Conservation (phyloP, 2,329 filamentous ascomycete genomes). For the Colletotrichum sp. region DNA sequence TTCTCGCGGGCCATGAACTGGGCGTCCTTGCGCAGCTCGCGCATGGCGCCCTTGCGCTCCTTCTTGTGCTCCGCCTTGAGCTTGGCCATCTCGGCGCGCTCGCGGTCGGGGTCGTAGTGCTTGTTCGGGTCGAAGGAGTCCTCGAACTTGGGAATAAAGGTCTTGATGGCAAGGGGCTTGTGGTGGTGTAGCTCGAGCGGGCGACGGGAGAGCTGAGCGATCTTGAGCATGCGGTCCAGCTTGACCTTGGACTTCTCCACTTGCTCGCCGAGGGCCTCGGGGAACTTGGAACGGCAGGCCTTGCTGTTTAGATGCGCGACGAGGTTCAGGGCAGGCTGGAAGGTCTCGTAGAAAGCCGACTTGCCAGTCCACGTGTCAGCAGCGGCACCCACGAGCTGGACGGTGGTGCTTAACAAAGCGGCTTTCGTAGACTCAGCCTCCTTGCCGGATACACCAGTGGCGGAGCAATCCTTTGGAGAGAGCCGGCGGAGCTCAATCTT, state of each 20-base stretch:
- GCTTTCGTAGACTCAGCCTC: conserved; percentile 47
- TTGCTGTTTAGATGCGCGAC: conserved; percentile 66
- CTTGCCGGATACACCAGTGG: conserved; percentile 27
- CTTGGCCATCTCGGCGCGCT: conserved; percentile 84
- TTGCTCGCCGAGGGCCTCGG: conserved; percentile 44
- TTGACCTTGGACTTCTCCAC: conserved; percentile 48
- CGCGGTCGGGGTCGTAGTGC: conserved; percentile 95
- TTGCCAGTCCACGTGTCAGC: conserved; percentile 77
- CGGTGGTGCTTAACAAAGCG: conserved; percentile 65
- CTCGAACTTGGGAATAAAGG: conserved; percentile 92
- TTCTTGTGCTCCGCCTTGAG: conserved; percentile 91
- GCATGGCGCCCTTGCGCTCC: conserved; percentile 92
- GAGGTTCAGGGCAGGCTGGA: conserved; percentile 66
- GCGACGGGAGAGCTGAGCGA: conserved; percentile 71
- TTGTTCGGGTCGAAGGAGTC: conserved; percentile 92
- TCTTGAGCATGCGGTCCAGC: conserved; percentile 59
- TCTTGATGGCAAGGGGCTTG: conserved; percentile 85
- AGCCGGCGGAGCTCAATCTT: conserved; percentile 55
- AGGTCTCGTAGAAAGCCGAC: conserved; percentile 79
- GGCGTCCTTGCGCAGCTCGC: conserved; percentile 93
- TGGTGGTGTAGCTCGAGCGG: conserved; percentile 91
- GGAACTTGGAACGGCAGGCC: conserved; percentile 55
- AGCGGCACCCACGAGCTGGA: conserved; percentile 70
- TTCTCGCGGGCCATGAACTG: conserved; percentile 93
- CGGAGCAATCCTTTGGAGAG: conserved; percentile 62